phyloP scores from a whole-genome alignment of 2,329 filamentous ascomycete species.

The Penicillium sclerotiorum region DNA sequence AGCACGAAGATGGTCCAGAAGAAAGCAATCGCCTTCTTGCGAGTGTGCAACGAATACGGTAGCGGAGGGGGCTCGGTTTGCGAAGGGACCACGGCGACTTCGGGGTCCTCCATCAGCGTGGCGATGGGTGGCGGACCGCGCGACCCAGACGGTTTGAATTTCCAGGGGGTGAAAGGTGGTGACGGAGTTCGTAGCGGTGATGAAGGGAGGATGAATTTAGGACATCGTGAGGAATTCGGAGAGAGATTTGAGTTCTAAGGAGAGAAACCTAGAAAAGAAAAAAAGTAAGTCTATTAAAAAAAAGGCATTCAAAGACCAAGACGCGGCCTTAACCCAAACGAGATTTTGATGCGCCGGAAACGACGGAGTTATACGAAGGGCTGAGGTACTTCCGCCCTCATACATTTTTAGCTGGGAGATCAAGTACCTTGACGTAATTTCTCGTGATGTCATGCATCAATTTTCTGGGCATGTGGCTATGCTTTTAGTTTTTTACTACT shows the following conservation, averaged over 20 bases:
- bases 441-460: constrained; percentile 29
- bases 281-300: constrained; percentile 4
- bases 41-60: constrained; percentile 57
- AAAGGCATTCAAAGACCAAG: constrained; percentile 1
- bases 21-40: constrained; percentile 59
- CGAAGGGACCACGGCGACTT: constrained; percentile 27
- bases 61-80: constrained; percentile 50
- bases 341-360: constrained; percentile 21
- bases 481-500: neutral
- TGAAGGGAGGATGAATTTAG: too few relatives aligned
- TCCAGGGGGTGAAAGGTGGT: too few relatives aligned
- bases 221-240: constrained; percentile 7
- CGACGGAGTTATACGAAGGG: constrained; percentile 13
- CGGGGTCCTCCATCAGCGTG: constrained; percentile 34
- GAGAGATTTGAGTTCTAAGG: neutral
- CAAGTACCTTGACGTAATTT: constrained; percentile 30
- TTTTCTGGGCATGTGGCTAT: neutral
- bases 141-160: neutral
- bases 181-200: too few relatives aligned
- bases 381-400: constrained; percentile 19
- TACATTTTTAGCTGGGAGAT: constrained; percentile 14
- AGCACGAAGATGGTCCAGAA: constrained; percentile 64
- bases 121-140: constrained; percentile 18
- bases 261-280: too few relatives aligned
- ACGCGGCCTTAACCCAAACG: constrained; percentile 4